Evolutionary conservation across 78 protist genomes (phyloP).

Genomic region (Dictyostelium discoideum): DNA sequence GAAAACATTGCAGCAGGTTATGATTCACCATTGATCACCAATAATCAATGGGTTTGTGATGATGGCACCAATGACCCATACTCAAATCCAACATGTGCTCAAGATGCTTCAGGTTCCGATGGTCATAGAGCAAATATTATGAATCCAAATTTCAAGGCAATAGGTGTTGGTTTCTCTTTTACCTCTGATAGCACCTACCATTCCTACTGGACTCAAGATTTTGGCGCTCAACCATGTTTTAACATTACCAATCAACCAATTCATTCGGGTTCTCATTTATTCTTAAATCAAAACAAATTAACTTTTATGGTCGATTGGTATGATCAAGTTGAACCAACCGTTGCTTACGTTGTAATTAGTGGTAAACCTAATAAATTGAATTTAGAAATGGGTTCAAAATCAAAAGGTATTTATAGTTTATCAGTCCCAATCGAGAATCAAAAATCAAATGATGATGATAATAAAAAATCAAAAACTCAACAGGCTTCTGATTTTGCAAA

Average conservation of each 20-base stretch:
- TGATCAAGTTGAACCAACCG: not conserved
- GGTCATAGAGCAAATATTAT: conserved; percentile 50
- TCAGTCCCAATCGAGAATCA: not conserved
- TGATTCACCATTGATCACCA: conserved; percentile 17
- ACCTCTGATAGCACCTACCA: not conserved
- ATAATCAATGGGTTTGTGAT: conserved; percentile 73
- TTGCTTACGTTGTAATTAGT: not conserved
- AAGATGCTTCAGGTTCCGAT: conserved; percentile 32
- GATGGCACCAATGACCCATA: conserved; percentile 33
- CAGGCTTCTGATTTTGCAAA: not conserved
- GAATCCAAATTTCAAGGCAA: not conserved
- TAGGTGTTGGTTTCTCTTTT: conserved; percentile 31
- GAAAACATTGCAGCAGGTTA: conserved; percentile 69
- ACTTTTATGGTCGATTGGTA: conserved; percentile 50
- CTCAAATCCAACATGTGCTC: conserved; percentile 6
- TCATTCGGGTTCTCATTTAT: conserved; percentile 43
- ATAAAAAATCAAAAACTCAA: not conserved
- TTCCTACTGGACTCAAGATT: conserved; percentile 64
- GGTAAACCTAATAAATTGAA: not conserved
- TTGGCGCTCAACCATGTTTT: conserved; percentile 22
- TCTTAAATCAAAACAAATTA: not conserved
- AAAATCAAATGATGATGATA: not conserved
- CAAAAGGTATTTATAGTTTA: conserved; percentile 30
- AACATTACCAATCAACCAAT: not conserved
- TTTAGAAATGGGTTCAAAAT: conserved; percentile 25